phyloP scores from a whole-genome alignment of 306 rosid species.

The Ochetophila trinervis region DNA sequence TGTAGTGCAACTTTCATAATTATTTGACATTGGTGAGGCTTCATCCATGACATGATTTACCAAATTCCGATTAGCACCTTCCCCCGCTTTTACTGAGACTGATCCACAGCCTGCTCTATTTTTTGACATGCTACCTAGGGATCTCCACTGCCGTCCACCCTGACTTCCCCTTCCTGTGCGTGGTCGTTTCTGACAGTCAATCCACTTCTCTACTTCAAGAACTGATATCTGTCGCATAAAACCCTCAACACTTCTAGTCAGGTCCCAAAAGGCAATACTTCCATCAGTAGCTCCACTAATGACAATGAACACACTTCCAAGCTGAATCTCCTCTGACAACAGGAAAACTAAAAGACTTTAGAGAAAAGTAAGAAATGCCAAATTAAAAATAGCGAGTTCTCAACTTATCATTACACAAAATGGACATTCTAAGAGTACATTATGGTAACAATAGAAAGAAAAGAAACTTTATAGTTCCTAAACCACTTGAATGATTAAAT shows the following conservation, averaged over 20 bases:
- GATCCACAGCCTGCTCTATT: slow-evolving; percentile 25
- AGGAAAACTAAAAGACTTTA: slow-evolving; percentile 12
- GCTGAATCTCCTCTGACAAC: slow-evolving; percentile 41
- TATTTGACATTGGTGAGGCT: slow-evolving; percentile 33
- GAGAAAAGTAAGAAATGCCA: slow-evolving; percentile 21
- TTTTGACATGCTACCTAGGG: slow-evolving; percentile 47
- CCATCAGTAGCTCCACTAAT: slow-evolving; percentile 97
- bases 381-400: neutral
- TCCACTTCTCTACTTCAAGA: slow-evolving; percentile 47
- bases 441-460: too few species aligned
- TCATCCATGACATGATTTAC: slow-evolving; percentile 22
- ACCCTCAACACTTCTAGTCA: slow-evolving; percentile 61
- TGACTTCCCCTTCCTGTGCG: slow-evolving; percentile 97
- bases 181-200: slow-evolving; percentile 83
- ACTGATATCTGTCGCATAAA: slow-evolving; percentile 59
- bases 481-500: too few species aligned
- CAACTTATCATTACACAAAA: too few species aligned
- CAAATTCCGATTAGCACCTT: slow-evolving; percentile 19
- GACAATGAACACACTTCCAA: slow-evolving; percentile 51
- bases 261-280: slow-evolving; percentile 87
- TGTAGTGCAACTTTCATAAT: slow-evolving; percentile 29
- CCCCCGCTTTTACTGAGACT: slow-evolving; percentile 29
- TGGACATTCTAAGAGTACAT: too few species aligned
- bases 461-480: too few species aligned
- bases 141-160: slow-evolving; percentile 95